Percentiles rank a stretch among this genome's conserved stretches.
phyloP scores from a whole-genome alignment of 2,329 filamentous ascomycete species.

The Cladosporium colombiae region DNA sequence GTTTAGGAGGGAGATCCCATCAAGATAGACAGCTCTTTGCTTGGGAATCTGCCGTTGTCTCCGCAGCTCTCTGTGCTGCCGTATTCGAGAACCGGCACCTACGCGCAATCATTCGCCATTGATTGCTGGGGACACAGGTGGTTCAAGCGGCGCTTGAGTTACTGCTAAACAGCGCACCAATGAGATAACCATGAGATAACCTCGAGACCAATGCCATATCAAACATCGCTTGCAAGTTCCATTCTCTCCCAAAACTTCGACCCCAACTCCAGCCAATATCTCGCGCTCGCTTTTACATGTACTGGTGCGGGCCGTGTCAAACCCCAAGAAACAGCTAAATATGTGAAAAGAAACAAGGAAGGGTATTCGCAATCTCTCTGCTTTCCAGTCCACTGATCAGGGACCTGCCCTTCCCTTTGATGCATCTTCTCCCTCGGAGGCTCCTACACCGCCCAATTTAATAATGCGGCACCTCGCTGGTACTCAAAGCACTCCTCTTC shows the following conservation, averaged over 20 bases:
- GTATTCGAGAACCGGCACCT: not conserved
- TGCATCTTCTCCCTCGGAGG: not conserved
- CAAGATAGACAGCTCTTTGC: not conserved
- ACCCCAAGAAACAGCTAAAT: not conserved
- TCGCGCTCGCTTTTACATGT: not conserved
- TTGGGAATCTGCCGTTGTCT: not conserved
- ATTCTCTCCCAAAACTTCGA: not conserved
- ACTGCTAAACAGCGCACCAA: too few species aligned
- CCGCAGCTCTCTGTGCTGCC: not conserved
- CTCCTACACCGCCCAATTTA: conserved; percentile 13
- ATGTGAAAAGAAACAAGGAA: not conserved
- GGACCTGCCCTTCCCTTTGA: not conserved
- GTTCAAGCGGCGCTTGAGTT: not conserved
- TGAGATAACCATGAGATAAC: not conserved
- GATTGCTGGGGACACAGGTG: too few species aligned
- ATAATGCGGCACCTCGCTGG: conserved; percentile 38
- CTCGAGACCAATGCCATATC: not conserved
- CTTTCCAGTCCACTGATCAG: not conserved
- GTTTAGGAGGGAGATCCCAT: not conserved
- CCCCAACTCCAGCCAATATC: not conserved
- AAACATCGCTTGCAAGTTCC: not conserved
- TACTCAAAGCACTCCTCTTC: conserved; percentile 57
- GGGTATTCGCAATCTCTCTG: not conserved
- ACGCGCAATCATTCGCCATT: not conserved
- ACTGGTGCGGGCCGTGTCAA: not conserved